Percentiles rank a stretch among this genome's conserved stretches.
Conservation (phyloP, 75 land plant genomes). For the Gnetum montanum region DNA sequence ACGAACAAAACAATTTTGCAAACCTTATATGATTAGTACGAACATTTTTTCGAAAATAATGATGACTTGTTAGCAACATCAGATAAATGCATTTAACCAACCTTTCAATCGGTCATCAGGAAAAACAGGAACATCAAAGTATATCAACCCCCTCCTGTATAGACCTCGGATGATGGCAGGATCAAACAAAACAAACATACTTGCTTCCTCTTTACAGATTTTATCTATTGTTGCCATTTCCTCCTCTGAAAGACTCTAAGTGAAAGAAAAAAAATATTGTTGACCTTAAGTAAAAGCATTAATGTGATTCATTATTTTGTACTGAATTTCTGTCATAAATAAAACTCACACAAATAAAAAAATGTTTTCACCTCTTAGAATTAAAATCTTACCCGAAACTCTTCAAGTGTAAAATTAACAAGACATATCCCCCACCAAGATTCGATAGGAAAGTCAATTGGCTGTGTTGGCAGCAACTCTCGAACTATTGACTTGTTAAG, state of each 20-base stretch:
- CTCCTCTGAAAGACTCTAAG: conserved; percentile 89
- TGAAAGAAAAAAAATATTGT: conserved; percentile 1
- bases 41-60: too few species aligned
- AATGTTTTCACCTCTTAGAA: too few species aligned
- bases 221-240: conserved; percentile 89
- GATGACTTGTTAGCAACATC: too few species aligned
- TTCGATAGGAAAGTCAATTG: conserved; percentile 86
- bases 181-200: conserved; percentile 81
- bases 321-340: too few species aligned
- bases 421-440: conserved; percentile 99
- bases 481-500: conserved; percentile 95
- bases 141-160: conserved; percentile 71
- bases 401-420: conserved; percentile 92
- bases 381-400: conserved; percentile 94
- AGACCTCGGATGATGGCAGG: conserved; percentile 68
- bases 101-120: conserved; percentile 99
- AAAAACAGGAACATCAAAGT: conserved; percentile 96
- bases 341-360: too few species aligned
- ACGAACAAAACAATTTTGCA: too few species aligned
- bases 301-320: too few species aligned
- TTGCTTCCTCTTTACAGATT: conserved; percentile 87
- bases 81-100: conserved; percentile 6
- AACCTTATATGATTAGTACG: too few species aligned
- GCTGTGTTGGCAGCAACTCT: conserved; percentile 82
- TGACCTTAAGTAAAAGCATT: too few species aligned